Base-by-base conservation (phyloP, 805 yeast genomes). In the Ogataea ramenticola region DNA sequence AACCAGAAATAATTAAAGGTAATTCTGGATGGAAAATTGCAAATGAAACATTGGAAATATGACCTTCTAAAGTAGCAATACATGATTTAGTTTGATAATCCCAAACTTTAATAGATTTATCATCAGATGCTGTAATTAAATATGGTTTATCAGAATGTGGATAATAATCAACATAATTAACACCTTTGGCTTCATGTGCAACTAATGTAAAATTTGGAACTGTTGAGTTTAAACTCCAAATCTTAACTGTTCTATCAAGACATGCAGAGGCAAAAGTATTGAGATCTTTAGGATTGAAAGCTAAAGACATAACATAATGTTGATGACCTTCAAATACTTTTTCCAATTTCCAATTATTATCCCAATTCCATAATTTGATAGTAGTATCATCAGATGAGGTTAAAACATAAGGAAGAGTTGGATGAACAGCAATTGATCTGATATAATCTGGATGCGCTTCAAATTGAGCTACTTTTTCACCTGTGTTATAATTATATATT, bases 361-460 rank as follows among this genome's bases (percentile, higher is more conserved):
- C 99, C 99, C 99, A 93, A 65, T 93, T 90, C 98, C 98, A 93
- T 60, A 90, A 74, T 66, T 83, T 88, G 60, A 93, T 79, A 36
- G 95, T 78, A 72, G 86, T 79, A 63, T 93, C 99, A 67, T 93
- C 99, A 39, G 91, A 81, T 33, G 89, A 86, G 3, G 97, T 85
- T 55, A 93, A 72, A 41, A 93, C 74, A 56, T 85, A 86, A 21
- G 98, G 95, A 67, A 86, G 86, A 16, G 91, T 74, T 36, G 98
- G 97, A 66, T 93, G 99, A 36, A 91, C 95, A 11, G 96, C 93
- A 51, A 93, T 78, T 45, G 86, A 80, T 63, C 99, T 82, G 58
- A 93, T 86, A 65, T 93, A 93, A 66, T 93, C 99, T 9, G 96
- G 96, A 61, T 93, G 99, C 10, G 97, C 98, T 69, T 93, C 99